Evolutionary conservation across 805 yeast species (phyloP), one percentile per base, ranked within the genome.

Genomic region (Candida dajiaensis): DNA sequence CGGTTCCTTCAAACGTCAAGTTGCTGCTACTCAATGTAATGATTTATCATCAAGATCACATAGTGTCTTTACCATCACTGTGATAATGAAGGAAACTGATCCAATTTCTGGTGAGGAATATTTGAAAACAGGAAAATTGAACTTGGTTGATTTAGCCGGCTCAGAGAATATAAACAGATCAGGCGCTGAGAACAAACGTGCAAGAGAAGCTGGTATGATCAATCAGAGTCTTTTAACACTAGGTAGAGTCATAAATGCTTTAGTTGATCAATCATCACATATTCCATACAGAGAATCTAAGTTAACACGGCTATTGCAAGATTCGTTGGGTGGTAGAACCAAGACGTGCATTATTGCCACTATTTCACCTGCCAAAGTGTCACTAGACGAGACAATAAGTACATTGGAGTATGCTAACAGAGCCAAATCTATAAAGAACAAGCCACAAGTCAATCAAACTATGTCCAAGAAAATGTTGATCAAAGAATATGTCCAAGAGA

Each of bases 141-240:
- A 89, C 59, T 68, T 89, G 9, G 97, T 90, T n/a, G 97, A 89
- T 66, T 70, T 90, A 55, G 97, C 97, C 0, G 97, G 97, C 1
- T 85, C 95, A 20, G 97, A 89, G 59, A 89, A 89, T 61, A 83
- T 89, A 40, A 77, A 72, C 52, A 71, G 88, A 52, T 85, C 95
- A 0, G 97, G 97, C 2, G 95, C 96, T 0, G 77, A 78, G 22
- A 81, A 83, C 59, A 81, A 78, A 57, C 74, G 95, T 35, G 97
- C 96, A 0, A 80, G 89, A 50, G 97, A 89, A 63, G 96, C 97
- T 2, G 97, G 97, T 0, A 75, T 85, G 49, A 90, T 90, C 40
- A 89, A 89, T 64, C 95, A 87, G 63, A 83, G 94, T 57, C 70
- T 89, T 44, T 67, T 90, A 29, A 82, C 97, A 0, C 72, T 89